Evolutionary conservation across 306 rosid species (phyloP), one percentile per base, ranked within the genome.

Genomic region (Trifolium dubium): DNA sequence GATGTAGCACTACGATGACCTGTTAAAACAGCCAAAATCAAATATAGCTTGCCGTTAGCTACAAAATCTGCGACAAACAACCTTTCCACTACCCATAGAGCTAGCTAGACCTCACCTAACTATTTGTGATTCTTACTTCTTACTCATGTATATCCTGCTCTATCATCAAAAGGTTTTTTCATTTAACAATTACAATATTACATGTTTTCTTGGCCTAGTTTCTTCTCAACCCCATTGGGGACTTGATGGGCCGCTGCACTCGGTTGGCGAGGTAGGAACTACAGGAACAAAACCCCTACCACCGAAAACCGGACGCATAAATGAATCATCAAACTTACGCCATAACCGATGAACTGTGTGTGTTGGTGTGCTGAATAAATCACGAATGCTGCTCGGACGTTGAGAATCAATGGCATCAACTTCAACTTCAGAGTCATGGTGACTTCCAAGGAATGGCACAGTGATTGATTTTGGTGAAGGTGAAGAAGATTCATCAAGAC

Each of bases 261-360:
- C 89, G 3, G 92, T 85, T 30, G 96, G 90, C 0, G 95, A 81
- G 40, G 85, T 80, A 8, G 95, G 93, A 66, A 31, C 89, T 43
- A 80, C 84, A 2, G 92, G 97, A 85, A 92, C 98, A 81, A 92
- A 92, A 68, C 97, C 98, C 72, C 99, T 87, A 55, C 99, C 99
- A 5, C 99, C 99, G 55, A 95, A 95, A 71, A 92, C 83, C 9
- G 99, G 99, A 15, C 98, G 96, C 99, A 95, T 95, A 80, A 92
- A 35, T 55, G 93, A 77, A 69, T 95, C 70, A 28, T 95, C 99
- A 78, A 95, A 92, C 75, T 77, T 90, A 30, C 98, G 93, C 99
- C 99, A 95, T 62, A 88, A 82, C 43, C 79, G 88, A 81, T 95
- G 99, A 31, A 92, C 97, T 0, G 92, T 83, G 77, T 90, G 90